Base-by-base conservation (phyloP, 2,329 filamentous ascomycete species). In the Fusarium denticulatum region DNA sequence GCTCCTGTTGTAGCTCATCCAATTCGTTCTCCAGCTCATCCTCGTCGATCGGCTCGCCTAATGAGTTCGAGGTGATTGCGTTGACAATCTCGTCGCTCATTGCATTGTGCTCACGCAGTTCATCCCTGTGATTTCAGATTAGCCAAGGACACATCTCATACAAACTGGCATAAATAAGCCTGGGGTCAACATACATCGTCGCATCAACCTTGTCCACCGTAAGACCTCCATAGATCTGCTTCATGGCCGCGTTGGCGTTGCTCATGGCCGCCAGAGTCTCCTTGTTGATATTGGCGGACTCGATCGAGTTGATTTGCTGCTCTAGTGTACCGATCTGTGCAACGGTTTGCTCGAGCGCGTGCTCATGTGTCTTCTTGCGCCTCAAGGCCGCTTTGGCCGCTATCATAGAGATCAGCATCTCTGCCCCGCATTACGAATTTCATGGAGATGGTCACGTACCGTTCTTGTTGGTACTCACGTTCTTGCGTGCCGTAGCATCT, bases 221-320 rank as follows among this genome's bases (percentile, higher is more conserved):
- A 75, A 98, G 90, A 73, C 93, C 93, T 78, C 91, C 92, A 82
- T 98, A 95, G 78, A 99, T 99, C 73, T 92, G 87, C 86, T 95
- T 93, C 95, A 99, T 98, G 40, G 96, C 96, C 69, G 91, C 86
- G 74, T 94, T 91, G 16, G 96, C 96, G 81, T 92, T 92, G 89
- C 97, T 92, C 95, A 99, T 98, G 13, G 95, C 96, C 76, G 92
- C 90, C 74, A 98, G 87, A 18, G 96, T 99, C 87, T 98, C 95
- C 85, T 96, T 92, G 88, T 99, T 99, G 87, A 99, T 98, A 82
- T 98, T 99, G 71, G 96, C 96, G 53, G 95, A 94, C 84, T 99
- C 96, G 86, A 99, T 98, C 68, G 94, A 92, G 83, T 96, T 96
- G 80, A 98, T 97, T 83, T 99, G 95, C 80, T 95, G 93, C 83